Evolutionary conservation across 2,329 filamentous ascomycete genomes (phyloP).

Genomic region (Sphaerostilbella broomeana): DNA sequence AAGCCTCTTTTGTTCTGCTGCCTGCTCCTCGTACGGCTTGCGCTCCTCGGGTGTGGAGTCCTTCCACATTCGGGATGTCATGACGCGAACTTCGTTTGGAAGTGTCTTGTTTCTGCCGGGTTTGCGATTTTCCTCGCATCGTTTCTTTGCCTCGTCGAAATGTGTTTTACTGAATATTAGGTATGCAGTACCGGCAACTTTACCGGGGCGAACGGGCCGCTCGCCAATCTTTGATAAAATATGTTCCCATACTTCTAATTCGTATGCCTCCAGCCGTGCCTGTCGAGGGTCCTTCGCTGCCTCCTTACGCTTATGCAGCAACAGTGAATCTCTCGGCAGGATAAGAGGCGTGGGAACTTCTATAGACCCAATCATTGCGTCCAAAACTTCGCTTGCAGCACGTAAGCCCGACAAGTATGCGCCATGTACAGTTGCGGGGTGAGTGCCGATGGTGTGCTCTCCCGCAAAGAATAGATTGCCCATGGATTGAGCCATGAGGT

Average conservation of each 20-base stretch:
- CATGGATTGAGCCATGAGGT: conserved; percentile 76
- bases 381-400: conserved; percentile 79
- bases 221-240: conserved; percentile 60
- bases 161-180: conserved; percentile 78
- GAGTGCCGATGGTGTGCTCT: conserved; percentile 91
- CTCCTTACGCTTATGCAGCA: conserved; percentile 50
- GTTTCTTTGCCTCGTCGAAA: conserved; percentile 54
- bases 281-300: conserved; percentile 43
- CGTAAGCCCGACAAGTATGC: conserved; percentile 91
- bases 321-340: conserved; percentile 50
- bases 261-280: conserved; percentile 50
- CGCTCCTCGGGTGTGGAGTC: conserved; percentile 64
- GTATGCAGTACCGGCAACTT: conserved; percentile 77
- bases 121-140: conserved; percentile 58
- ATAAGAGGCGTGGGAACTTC: conserved; percentile 70
- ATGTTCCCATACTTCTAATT: conserved; percentile 46
- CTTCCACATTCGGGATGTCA: conserved; percentile 88
- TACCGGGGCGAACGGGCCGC: conserved; percentile 63
- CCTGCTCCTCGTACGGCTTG: conserved; percentile 70
- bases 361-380: conserved; percentile 75
- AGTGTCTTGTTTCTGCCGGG: conserved; percentile 57
- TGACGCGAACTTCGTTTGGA: conserved; percentile 76
- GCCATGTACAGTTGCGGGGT: conserved; percentile 94
- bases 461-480: conserved; percentile 93
- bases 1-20: conserved; percentile 60